Conservation (phyloP, 345 rosid genomes). For the Linum tenue region DNA sequence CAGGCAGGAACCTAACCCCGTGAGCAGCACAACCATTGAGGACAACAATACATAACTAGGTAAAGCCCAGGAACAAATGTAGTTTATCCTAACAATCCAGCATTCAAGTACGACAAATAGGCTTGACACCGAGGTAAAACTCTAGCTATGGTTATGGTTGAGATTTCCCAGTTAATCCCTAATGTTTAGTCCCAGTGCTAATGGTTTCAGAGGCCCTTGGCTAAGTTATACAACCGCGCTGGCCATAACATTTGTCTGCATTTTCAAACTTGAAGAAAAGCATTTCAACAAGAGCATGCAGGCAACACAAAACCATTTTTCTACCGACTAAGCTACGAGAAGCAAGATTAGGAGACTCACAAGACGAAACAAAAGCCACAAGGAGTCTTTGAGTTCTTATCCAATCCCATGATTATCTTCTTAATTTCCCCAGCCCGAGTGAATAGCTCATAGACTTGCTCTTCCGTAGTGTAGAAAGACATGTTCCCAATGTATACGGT, state of each 20-base stretch:
- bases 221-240: no score
- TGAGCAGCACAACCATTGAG: background rate
- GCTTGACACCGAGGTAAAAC: no score
- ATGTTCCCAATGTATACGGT: constrained; percentile 88
- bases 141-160: no score
- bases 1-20: no score
- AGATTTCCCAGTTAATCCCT: no score
- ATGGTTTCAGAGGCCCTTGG: no score
- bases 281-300: background rate
- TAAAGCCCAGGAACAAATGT: background rate
- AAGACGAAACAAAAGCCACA: constrained; percentile 92
- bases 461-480: constrained; percentile 95
- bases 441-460: constrained; percentile 95
- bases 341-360: constrained; percentile 30
- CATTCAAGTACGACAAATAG: no score
- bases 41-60: background rate
- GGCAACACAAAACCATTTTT: background rate
- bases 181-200: no score
- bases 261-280: no score
- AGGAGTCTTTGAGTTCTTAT: constrained; percentile 90
- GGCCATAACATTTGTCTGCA: no score
- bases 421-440: constrained; percentile 88
- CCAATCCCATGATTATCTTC: constrained; percentile 96
- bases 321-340: background rate
- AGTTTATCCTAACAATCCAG: background rate